Evolutionary conservation across 768 basidiomycete genomes (phyloP), one percentile per base, ranked within the genome.

Genomic region (Trametes villosa): DNA sequence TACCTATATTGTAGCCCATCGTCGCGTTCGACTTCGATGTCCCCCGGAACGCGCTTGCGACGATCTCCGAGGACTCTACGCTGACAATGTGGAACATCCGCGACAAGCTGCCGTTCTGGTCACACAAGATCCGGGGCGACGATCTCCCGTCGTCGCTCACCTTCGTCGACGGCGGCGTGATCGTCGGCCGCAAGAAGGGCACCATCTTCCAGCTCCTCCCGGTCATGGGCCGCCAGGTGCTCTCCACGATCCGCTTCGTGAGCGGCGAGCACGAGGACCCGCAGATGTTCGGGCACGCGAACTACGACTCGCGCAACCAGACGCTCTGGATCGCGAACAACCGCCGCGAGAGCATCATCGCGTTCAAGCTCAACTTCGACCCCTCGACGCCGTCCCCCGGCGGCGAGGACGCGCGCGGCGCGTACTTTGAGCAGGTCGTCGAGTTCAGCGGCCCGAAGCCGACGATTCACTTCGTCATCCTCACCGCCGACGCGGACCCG

Each of bases 261-360:
- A 89, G 86, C 63, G 86, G 85, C 22, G 71, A 64, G 52, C 82
- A 81, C 60, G 92, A 94, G 41, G 92, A 93, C 67, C 79, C 78
- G 17, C 91, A 92, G 9, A 94, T 94, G 90, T 94, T 92, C 71
- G 91, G 92, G 15, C 92, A 94, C 68, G 85, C 89, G 65, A 88
- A 84, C 68, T 94, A 94, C 69, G 92, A 94, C 75, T 81, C 89
- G 0, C 79, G 90, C 45, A 93, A 94, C 60, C 89, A 90, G 75
- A 93, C 91, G 0, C 78, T 94, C 30, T 94, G 92, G 92, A 81
- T 94, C 20, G 92, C 92, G 53, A 93, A 93, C 70, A 91, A 85
- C 72, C 85, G 89, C 45, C 83, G 92, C 24, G 90, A 92, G 60
- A 93, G 91, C 72, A 80, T 94, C 76, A 84, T 94, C 34, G 92